These are phyloP conservation scores for Fusarium circinatum DNA, from an alignment of 2,329 filamentous ascomycete genomes.

Conservation along the genomic window DNA sequence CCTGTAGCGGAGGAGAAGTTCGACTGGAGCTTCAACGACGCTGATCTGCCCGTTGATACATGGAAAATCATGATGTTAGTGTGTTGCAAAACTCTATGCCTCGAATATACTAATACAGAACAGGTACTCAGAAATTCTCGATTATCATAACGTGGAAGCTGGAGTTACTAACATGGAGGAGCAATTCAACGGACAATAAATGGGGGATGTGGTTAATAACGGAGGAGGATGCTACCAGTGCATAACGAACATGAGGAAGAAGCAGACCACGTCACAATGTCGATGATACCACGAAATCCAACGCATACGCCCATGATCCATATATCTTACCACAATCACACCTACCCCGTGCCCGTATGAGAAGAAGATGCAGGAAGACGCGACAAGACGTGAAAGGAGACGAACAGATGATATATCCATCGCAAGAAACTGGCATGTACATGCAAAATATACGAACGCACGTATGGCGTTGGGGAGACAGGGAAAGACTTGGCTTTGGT, in stretches of 20 bases:
- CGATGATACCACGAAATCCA: slow-evolving; percentile 52
- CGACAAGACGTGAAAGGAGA: slow-evolving; percentile 20
- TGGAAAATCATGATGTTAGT: slow-evolving; percentile 99
- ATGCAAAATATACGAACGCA: slow-evolving; percentile 38
- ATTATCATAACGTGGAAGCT: slow-evolving; percentile 93
- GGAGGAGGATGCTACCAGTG: slow-evolving; percentile 29
- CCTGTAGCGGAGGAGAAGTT: slow-evolving; percentile 97
- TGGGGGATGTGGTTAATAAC: slow-evolving; percentile 48
- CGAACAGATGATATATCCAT: slow-evolving; percentile 2
- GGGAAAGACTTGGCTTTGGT: slow-evolving; percentile 10
- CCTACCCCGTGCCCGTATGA: slow-evolving; percentile 29
- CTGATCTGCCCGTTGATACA: slow-evolving; percentile 96
- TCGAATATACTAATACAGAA: slow-evolving; percentile 10
- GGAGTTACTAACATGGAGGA: slow-evolving; percentile 52
- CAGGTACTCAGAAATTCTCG: slow-evolving; percentile 98
- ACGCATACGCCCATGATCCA: slow-evolving; percentile 38
- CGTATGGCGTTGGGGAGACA: slow-evolving; percentile 47
- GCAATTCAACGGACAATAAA: slow-evolving; percentile 51
- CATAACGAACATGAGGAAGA: slow-evolving; percentile 31
- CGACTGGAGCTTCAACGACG: slow-evolving; percentile 99
- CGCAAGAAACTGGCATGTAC: slow-evolving; percentile 23
- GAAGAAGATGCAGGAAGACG: slow-evolving; percentile 24
- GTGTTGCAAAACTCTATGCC: background rate
- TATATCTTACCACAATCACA: slow-evolving; percentile 25
- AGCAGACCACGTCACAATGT: slow-evolving; percentile 39